phyloP scores from a whole-genome alignment of 2,329 filamentous ascomycete species.

The Stemphylium vesicarium region DNA sequence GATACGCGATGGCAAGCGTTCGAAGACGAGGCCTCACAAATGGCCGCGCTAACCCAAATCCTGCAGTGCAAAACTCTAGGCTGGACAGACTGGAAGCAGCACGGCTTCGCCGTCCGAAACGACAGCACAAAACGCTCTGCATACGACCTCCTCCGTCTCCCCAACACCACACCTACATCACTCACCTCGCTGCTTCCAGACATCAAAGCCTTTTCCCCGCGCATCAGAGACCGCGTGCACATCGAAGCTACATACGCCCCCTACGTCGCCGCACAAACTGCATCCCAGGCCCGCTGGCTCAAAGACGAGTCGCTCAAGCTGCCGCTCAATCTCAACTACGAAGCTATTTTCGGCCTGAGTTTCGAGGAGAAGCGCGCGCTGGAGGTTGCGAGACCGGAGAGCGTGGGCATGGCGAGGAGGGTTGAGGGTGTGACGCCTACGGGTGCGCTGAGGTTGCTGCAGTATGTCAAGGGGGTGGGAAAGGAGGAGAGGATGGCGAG shows the following conservation, averaged over 20 bases:
- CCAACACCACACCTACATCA: slow-evolving; percentile 60
- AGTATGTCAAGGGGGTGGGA: slow-evolving; percentile 61
- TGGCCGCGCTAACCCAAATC: slow-evolving; percentile 67
- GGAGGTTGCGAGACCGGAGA: slow-evolving; percentile 75
- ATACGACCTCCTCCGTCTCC: slow-evolving; percentile 77
- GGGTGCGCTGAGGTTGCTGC: slow-evolving; percentile 63
- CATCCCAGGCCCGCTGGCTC: slow-evolving; percentile 69
- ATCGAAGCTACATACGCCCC: slow-evolving; percentile 89
- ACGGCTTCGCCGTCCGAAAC: slow-evolving; percentile 71
- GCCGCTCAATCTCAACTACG: slow-evolving; percentile 78
- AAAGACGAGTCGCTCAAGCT: slow-evolving; percentile 78
- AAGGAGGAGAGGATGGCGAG: slow-evolving; percentile 38
- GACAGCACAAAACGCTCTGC: slow-evolving; percentile 73
- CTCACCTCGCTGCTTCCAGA: slow-evolving; percentile 65
- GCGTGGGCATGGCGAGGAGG: slow-evolving; percentile 83
- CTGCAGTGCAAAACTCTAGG: slow-evolving; percentile 66
- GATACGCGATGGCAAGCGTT: slow-evolving; percentile 78
- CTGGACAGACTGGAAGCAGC: slow-evolving; percentile 69
- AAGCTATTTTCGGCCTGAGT: slow-evolving; percentile 73
- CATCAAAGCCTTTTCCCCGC: slow-evolving; percentile 60
- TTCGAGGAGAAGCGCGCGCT: slow-evolving; percentile 78
- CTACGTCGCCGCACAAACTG: slow-evolving; percentile 76
- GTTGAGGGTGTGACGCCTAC: slow-evolving; percentile 75
- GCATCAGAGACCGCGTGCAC: slow-evolving; percentile 71
- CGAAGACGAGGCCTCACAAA: slow-evolving; percentile 68